A percentile compares a stretch with the other conserved stretches of the same genome.
Conservation (phyloP, 208 protist species). For the Leishmania martiniquensis region DNA sequence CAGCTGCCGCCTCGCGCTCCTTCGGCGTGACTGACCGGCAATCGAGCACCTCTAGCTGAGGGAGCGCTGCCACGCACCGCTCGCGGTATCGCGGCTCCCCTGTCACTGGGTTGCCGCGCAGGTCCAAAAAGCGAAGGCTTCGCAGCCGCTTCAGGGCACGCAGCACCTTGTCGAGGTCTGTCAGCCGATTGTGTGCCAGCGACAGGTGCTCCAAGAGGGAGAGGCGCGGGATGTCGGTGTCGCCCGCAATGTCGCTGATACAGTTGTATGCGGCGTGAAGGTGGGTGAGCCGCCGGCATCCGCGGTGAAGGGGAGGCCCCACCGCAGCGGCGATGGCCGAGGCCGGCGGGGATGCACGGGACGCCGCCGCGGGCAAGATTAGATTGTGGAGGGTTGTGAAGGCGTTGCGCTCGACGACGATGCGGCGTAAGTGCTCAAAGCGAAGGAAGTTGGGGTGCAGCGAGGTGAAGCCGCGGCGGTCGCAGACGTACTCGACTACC, state of each 20-base stretch:
- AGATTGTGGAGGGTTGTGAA: constrained; percentile 55
- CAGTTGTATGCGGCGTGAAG: constrained; percentile 51
- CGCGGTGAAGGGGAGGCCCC: constrained; percentile 30
- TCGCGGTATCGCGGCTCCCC: constrained; percentile 71
- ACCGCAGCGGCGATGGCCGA: neutral
- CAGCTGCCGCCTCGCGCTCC: constrained; percentile 57
- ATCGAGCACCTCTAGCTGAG: constrained; percentile 75
- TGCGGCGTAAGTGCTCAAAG: constrained; percentile 64
- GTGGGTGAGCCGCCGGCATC: constrained; percentile 58
- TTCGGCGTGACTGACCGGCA: constrained; percentile 42
- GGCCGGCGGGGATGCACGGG: neutral
- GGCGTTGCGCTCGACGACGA: constrained; percentile 68
- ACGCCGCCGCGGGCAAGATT: constrained; percentile 12
- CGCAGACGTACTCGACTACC: constrained; percentile 53
- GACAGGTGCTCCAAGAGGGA: constrained; percentile 57
- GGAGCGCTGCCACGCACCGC: constrained; percentile 56
- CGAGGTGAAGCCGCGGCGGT: constrained; percentile 45
- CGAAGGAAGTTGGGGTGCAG: constrained; percentile 67
- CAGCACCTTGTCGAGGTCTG: constrained; percentile 43
- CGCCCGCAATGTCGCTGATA: constrained; percentile 31
- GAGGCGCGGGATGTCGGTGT: constrained; percentile 60
- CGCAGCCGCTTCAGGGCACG: constrained; percentile 46
- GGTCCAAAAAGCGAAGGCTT: constrained; percentile 58
- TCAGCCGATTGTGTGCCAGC: constrained; percentile 68
- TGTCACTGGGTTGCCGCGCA: constrained; percentile 70